These are phyloP conservation scores for Pholiota adiposa DNA, from an alignment of 1,284 basidiomycete genomes.

Conservation along the genomic window DNA sequence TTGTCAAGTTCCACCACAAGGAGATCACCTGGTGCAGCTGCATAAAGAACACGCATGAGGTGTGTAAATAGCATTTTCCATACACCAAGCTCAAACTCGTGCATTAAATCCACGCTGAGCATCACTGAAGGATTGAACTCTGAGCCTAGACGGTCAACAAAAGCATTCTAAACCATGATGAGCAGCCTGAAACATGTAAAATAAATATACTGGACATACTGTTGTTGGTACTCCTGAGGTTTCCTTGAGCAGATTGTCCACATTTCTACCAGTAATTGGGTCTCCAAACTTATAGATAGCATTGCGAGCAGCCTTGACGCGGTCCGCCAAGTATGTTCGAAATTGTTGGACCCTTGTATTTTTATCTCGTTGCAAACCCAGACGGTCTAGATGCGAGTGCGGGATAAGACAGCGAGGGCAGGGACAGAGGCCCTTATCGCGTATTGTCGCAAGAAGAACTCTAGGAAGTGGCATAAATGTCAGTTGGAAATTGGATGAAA, in stretches of 20 bases:
- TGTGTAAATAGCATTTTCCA: slow-evolving; percentile 32
- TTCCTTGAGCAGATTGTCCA: slow-evolving; percentile 13
- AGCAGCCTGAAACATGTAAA: not conserved
- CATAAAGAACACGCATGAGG: slow-evolving; percentile 28
- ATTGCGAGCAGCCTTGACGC: slow-evolving; percentile 5
- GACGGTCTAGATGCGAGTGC: slow-evolving; percentile 13
- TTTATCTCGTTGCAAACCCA: slow-evolving; percentile 15
- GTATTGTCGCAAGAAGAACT: slow-evolving; percentile 30
- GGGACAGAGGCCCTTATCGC: slow-evolving; percentile 29
- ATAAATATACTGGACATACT: slow-evolving; percentile 18
- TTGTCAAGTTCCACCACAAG: slow-evolving; percentile 22
- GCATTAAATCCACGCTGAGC: slow-evolving; percentile 30
- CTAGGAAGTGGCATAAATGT: slow-evolving; percentile 25
- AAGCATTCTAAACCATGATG: slow-evolving; percentile 27
- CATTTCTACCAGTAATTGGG: slow-evolving; percentile 1
- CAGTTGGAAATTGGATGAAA: not conserved
- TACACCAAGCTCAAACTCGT: slow-evolving; percentile 29
- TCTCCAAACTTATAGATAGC: slow-evolving; percentile 12
- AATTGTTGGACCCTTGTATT: not conserved
- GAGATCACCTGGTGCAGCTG: not conserved
- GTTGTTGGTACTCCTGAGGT: slow-evolving; percentile 22
- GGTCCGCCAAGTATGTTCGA: not conserved
- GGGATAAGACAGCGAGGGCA: slow-evolving; percentile 37
- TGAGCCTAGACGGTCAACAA: slow-evolving; percentile 20
- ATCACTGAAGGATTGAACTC: slow-evolving; percentile 24